Evolutionary conservation across 345 rosid genomes (phyloP), one percentile per base, ranked within the genome.

Genomic region (Sisymbrium irio): DNA sequence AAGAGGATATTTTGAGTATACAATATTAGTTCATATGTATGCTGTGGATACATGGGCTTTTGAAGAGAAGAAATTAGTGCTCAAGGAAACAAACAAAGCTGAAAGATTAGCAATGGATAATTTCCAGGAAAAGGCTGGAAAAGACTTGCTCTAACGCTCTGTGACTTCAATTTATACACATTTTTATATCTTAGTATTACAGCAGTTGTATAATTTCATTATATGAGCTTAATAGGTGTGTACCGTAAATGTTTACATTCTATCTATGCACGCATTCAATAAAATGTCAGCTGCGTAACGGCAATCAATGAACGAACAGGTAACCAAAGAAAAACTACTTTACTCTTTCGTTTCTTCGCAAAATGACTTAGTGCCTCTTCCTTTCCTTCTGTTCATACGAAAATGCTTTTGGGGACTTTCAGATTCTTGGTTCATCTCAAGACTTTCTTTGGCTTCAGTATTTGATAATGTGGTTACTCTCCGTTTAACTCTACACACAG

Each of bases 51-150:
- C 73, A 95, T 98, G 83, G 89, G 51, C 94, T 71, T 56, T 95
- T 69, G 97, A 92, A 76, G 99, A 92, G 86, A 95, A 88, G 80
- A 90, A 83, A 80, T 59, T 42, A 22, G 71, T 81, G 73, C 76
- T 83, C 2, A 91, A 85, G 75, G 92, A 88, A 72, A 92, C 91
- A 71, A 83, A 77, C 79, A 81, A 83, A 76, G 86, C 94, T 63
- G 96, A 90, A 78, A 85, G 80, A 75, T 75, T 50, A 55, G 94
- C 96, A 20, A 83, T 85, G 86, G 81, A 85, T 47, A 76, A 83
- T 56, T 90, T 83, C 75, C 91, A 88, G 77, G 89, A 89, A 73
- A 92, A 86, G 75, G 86, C 88, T 77, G 78, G 76, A 77, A 5
- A 90, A 95, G 98, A 98, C 90, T 1, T 27, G 44, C 6, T n/a